Conservation (phyloP, 2,329 filamentous ascomycete genomes). For the Hirsutella minnesotensis region DNA sequence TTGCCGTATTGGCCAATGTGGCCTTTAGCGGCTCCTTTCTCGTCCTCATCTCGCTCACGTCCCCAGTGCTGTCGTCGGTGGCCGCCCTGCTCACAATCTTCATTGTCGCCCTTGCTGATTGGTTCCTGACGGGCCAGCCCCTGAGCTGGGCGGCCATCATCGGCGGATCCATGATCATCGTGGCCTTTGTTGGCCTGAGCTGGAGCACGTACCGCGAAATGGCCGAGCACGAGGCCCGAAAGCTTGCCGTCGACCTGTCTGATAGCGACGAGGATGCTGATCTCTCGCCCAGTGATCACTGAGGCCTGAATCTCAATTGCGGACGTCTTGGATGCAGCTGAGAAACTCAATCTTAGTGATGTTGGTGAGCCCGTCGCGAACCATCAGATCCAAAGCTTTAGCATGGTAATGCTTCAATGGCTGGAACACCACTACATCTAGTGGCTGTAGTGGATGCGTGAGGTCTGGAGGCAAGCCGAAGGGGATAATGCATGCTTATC, state of each 20-base stretch:
- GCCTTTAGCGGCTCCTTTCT: slow-evolving; percentile 89
- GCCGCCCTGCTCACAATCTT: slow-evolving; percentile 94
- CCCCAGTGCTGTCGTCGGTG: slow-evolving; percentile 86
- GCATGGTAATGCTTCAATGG: no score
- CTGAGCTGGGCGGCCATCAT: slow-evolving; percentile 63
- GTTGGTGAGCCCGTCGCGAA: no score
- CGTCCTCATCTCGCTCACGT: slow-evolving; percentile 84
- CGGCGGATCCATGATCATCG: slow-evolving; percentile 76
- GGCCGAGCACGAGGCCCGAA: slow-evolving; percentile 65
- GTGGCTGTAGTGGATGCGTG: no score
- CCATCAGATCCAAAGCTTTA: no score
- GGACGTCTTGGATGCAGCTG: no score
- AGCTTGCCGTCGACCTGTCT: slow-evolving; percentile 29
- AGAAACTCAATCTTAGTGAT: no score
- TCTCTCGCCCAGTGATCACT: slow-evolving; percentile 6
- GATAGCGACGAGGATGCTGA: slow-evolving; percentile 37
- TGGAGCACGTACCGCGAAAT: slow-evolving; percentile 93
- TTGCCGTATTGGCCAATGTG: slow-evolving; percentile 79
- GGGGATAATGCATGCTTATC: no score
- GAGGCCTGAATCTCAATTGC: no score
- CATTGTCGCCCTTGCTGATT: slow-evolving; percentile 85
- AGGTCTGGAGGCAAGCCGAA: no score
- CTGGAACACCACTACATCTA: no score
- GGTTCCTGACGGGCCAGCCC: slow-evolving; percentile 68
- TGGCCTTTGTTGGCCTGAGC: slow-evolving; percentile 74